Conservation (phyloP, 2,329 filamentous ascomycete genomes). For the Colletotrichum liriopes region DNA sequence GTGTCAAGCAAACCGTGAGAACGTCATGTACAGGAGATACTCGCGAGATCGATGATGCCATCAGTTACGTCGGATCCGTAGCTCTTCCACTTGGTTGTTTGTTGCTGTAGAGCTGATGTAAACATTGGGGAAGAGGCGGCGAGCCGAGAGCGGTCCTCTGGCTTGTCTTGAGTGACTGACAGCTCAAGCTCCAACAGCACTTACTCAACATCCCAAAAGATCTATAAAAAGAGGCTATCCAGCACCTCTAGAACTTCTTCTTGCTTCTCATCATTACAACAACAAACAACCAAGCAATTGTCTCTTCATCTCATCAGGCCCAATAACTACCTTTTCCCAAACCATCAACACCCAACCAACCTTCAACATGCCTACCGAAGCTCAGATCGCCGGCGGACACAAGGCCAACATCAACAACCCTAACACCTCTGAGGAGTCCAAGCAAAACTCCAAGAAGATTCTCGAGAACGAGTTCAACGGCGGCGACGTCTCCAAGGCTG, state of each 20-base stretch:
- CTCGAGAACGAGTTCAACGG: slow-evolving; percentile 66
- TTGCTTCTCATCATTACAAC: slow-evolving; percentile 19
- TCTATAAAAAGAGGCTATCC: slow-evolving; percentile 40
- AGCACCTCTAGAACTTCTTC: neutral
- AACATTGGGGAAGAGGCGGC: neutral
- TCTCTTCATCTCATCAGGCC: neutral
- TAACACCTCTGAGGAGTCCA: slow-evolving; percentile 69
- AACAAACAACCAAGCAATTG: slow-evolving; percentile 1
- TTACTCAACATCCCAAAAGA: neutral
- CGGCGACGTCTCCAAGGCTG: slow-evolving; percentile 53
- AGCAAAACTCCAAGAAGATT: slow-evolving; percentile 68
- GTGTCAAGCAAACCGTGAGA: slow-evolving; percentile 6
- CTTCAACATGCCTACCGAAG: slow-evolving; percentile 63
- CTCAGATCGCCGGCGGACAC: slow-evolving; percentile 70
- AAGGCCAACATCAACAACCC: slow-evolving; percentile 73
- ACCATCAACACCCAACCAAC: neutral
- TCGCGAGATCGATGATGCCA: slow-evolving; percentile 34
- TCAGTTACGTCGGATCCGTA: slow-evolving; percentile 17
- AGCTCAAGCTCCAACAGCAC: neutral
- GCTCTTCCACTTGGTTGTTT: neutral
- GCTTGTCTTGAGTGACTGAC: neutral
- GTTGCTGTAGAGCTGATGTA: neutral
- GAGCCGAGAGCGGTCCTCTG: neutral
- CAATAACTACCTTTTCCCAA: neutral
- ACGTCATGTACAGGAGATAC: slow-evolving; percentile 6